phyloP scores from a whole-genome alignment of 2,329 filamentous ascomycete genomes.

The Xylaria sp. region DNA sequence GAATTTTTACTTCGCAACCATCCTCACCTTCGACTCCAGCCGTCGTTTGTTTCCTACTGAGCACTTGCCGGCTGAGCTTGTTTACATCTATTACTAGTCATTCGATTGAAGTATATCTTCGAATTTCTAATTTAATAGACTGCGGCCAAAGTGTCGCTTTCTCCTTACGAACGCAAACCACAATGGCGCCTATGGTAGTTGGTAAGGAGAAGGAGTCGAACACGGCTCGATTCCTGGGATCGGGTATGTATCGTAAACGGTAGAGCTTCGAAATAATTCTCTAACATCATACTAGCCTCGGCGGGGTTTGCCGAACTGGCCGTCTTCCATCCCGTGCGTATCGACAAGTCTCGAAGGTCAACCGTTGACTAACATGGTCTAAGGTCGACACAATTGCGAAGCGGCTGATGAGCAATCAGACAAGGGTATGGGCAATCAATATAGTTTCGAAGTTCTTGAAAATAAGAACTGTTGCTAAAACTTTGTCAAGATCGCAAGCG shows the following conservation, averaged over 20 bases:
- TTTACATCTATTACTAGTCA: slow-evolving; percentile 6
- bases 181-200: slow-evolving; percentile 69
- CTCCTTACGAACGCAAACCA: slow-evolving; percentile 34
- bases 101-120: slow-evolving; percentile 13
- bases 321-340: slow-evolving; percentile 74
- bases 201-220: slow-evolving; percentile 83
- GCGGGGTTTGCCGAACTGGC: slow-evolving; percentile 72
- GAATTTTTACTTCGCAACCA: slow-evolving; percentile 39
- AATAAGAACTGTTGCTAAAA: slow-evolving; percentile 29
- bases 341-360: slow-evolving; percentile 31
- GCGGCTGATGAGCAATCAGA: slow-evolving; percentile 98
- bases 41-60: slow-evolving; percentile 23
- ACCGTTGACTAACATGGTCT: slow-evolving; percentile 42
- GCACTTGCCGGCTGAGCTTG: slow-evolving; percentile 11
- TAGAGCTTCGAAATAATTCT: neutral
- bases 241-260: slow-evolving; percentile 68
- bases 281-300: slow-evolving; percentile 61
- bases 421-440: slow-evolving; percentile 65
- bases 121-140: slow-evolving; percentile 12
- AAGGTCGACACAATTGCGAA: slow-evolving; percentile 98
- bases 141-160: slow-evolving; percentile 2
- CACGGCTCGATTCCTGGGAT: slow-evolving; percentile 86
- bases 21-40: slow-evolving; percentile 21
- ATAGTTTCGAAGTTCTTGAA: neutral
- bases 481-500: slow-evolving; percentile 39